Base-by-base conservation (phyloP, 75 land plant species). In the Pinus taeda region DNA sequence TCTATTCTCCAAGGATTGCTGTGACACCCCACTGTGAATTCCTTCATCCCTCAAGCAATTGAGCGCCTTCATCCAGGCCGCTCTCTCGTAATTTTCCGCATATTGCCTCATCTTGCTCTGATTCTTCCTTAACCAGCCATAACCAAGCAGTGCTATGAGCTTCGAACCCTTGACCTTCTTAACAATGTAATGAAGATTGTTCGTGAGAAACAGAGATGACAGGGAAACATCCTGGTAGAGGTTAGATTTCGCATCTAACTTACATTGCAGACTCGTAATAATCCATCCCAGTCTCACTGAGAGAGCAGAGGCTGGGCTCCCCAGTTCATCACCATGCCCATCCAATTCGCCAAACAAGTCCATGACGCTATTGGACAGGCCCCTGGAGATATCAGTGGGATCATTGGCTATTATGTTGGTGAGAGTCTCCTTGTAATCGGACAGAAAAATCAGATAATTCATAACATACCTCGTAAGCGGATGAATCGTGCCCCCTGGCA, bases 101-200 rank as follows among this genome's bases (percentile, higher is more conserved):
- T 82, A 83, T 80, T 80, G 78, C 29, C 78, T 81, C 59, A 85
- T 78, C 60, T 80, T 79, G 26, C 75, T 49, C 3, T 62, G 80
- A 33, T 85, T 88, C 53, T 58, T 71, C 21, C 86, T 60, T 26
- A 93, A 83, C 91, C 93, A 93, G 1, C 82, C 87, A 49, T 87
- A 88, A 6, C 91, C 91, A 0, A 93, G 30, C 8, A 85, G 60
- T 0, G 29, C 13, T 29, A 82, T 20, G 6, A 93, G 84, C 2
- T 87, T 86, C 33, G 95, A 88, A 22, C 56, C 70, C 73, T 83
- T 88, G 12, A 85, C 89, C 75, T 89, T 91, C 26, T 89, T 79
- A 12, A 87, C 87, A 56, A 93, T 89, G 90, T 93, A 93, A 29
- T 79, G 81, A 59, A 84, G 55, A 79, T 89, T 90, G 78, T 93